Evolutionary conservation across 139 green algal genomes (phyloP).

Genomic region (Chloropicon primus): DNA sequence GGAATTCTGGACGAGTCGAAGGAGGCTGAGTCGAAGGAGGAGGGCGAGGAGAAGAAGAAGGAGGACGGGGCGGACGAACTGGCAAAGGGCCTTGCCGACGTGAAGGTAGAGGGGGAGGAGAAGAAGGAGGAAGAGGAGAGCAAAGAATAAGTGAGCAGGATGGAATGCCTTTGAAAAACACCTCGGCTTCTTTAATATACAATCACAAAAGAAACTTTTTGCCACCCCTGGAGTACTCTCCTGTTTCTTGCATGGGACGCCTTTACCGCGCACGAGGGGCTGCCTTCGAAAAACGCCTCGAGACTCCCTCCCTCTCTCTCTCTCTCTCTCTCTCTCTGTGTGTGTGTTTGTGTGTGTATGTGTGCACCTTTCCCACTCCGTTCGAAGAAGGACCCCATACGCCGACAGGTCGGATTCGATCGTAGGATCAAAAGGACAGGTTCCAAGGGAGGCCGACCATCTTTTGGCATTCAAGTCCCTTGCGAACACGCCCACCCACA

Average conservation of each 20-base stretch:
- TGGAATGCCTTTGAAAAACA: not conserved
- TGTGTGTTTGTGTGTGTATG: too few relatives aligned
- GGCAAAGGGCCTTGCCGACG: not conserved
- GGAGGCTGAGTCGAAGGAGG: not conserved
- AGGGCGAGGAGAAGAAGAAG: not conserved
- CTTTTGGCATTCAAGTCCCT: too few relatives aligned
- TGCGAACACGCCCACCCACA: too few relatives aligned
- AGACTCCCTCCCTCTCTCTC: too few relatives aligned
- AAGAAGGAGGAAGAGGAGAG: constrained; percentile 7
- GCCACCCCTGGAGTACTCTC: constrained; percentile 6
- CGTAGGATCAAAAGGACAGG: too few relatives aligned
- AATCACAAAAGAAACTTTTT: too few relatives aligned
- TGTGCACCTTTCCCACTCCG: too few relatives aligned
- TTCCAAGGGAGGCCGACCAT: too few relatives aligned
- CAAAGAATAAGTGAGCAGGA: constrained; percentile 2
- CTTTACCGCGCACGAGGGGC: not conserved
- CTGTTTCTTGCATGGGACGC: not conserved
- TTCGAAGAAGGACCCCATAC: too few relatives aligned
- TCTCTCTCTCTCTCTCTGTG: too few relatives aligned
- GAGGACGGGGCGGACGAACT: not conserved
- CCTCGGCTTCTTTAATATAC: not conserved
- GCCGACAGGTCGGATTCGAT: too few relatives aligned
- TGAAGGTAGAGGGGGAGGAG: not conserved
- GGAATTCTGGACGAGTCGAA: not conserved
- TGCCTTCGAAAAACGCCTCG: constrained; percentile 11